These are phyloP conservation scores for Fraxinus anomala DNA, from an alignment of 257 asterid species.

Conservation along the genomic window DNA sequence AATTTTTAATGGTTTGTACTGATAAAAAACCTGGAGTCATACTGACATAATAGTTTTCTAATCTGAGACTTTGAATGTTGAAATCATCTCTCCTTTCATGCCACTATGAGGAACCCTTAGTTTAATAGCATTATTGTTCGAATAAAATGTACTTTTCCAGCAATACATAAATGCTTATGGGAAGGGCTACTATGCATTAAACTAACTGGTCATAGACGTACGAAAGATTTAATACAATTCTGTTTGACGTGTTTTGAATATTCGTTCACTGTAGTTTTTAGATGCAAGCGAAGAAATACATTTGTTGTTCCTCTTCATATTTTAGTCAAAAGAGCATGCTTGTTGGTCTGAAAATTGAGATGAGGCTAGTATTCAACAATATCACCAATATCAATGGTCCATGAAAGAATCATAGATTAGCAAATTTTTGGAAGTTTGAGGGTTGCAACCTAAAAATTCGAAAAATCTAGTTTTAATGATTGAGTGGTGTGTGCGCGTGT, in stretches of 20 bases:
- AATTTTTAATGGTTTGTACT: not conserved
- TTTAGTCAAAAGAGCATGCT: not conserved
- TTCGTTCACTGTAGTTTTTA: not conserved
- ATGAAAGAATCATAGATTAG: not conserved
- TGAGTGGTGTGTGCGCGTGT: not conserved
- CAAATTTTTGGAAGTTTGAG: not conserved
- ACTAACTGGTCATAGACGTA: not conserved
- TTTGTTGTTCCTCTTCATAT: not conserved
- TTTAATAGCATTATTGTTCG: not conserved
- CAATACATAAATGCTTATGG: not conserved
- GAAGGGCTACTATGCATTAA: not conserved
- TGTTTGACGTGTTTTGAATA: not conserved
- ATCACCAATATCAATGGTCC: not conserved
- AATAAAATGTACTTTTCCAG: not conserved
- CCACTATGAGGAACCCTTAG: slow-evolving; percentile 2
- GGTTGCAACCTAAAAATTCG: not conserved
- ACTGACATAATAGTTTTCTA: not conserved
- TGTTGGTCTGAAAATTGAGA: not conserved
- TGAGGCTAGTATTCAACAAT: not conserved
- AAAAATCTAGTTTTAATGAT: not conserved
- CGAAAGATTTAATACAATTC: not conserved
- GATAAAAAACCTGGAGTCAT: not conserved
- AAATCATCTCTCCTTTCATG: not conserved
- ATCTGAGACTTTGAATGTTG: not conserved
- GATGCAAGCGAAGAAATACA: not conserved